phyloP scores from a whole-genome alignment of 768 basidiomycete species.

The Termitomyces sp. region DNA sequence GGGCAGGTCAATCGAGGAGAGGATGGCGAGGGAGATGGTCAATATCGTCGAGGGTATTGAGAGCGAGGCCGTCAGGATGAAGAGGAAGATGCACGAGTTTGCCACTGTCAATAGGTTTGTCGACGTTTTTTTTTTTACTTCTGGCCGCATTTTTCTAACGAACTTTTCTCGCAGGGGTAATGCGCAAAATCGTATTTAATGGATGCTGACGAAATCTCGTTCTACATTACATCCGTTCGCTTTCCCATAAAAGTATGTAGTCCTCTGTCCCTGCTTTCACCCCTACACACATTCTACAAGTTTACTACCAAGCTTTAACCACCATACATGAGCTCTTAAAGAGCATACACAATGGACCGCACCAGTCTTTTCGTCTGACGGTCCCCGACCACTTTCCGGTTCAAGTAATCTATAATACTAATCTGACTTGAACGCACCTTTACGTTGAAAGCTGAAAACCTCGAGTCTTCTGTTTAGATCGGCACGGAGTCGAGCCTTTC shows the following conservation, averaged over 20 bases:
- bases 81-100: slow-evolving; percentile 55
- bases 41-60: slow-evolving; percentile 57
- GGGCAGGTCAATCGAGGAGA: slow-evolving; percentile 55
- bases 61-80: slow-evolving; percentile 48
- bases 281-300: too few species aligned
- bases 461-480: too few species aligned
- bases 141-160: not conserved
- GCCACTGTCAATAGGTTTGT: slow-evolving; percentile 79
- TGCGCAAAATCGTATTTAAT: slow-evolving; percentile 10
- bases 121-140: not conserved
- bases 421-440: too few species aligned
- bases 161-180: slow-evolving; percentile 11
- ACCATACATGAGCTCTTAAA: too few species aligned
- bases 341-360: too few species aligned
- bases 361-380: too few species aligned
- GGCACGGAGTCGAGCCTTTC: too few species aligned
- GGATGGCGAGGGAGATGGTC: slow-evolving; percentile 78
- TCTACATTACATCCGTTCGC: not conserved
- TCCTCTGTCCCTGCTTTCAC: too few species aligned
- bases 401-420: too few species aligned
- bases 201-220: not conserved
- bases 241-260: not conserved
- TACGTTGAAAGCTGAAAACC: too few species aligned
- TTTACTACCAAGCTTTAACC: too few species aligned
- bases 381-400: too few species aligned